Conservation (phyloP, 805 yeast species). For the Suhomyces vadensis region DNA sequence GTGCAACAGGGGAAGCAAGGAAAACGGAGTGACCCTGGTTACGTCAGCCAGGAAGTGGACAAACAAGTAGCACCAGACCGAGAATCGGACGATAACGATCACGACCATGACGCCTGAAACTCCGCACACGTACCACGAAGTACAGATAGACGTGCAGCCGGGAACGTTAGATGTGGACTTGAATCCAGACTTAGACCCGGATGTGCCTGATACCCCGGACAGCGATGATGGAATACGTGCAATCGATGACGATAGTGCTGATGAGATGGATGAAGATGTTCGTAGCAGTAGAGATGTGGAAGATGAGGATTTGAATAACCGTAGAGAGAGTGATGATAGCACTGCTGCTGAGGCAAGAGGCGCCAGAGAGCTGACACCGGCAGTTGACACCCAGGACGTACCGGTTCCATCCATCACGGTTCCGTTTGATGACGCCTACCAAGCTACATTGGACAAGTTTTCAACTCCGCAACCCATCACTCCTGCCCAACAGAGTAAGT, state of each 20-base stretch:
- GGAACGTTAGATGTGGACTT: constrained; percentile 31
- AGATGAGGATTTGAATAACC: constrained; percentile 2
- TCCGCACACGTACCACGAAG: background rate
- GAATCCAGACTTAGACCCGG: constrained; percentile 37
- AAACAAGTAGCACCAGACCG: background rate
- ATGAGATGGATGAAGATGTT: constrained; percentile 4
- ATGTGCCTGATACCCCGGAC: background rate
- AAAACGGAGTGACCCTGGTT: background rate
- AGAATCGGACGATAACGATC: background rate
- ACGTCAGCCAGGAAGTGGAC: too few relatives aligned
- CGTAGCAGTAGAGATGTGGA: constrained; percentile 1
- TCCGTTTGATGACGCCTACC: constrained; percentile 33
- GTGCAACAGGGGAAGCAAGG: background rate
- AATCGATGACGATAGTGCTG: background rate
- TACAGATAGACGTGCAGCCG: constrained; percentile 7
- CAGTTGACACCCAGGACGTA: background rate
- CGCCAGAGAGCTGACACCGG: background rate
- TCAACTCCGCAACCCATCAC: constrained; percentile 13
- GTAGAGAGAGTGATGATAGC: background rate
- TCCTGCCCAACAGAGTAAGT: constrained; percentile 52
- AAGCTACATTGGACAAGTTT: constrained; percentile 15
- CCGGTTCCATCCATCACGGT: constrained; percentile 18
- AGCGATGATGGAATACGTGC: constrained; percentile 6
- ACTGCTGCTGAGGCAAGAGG: background rate
- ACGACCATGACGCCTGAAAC: constrained; percentile 1